A percentile compares a stretch with the other conserved stretches of the same genome.
These are phyloP conservation scores for Linnemannia exigua DNA, from an alignment of 192 early-diverging fungal genomes.

Conservation along the genomic window DNA sequence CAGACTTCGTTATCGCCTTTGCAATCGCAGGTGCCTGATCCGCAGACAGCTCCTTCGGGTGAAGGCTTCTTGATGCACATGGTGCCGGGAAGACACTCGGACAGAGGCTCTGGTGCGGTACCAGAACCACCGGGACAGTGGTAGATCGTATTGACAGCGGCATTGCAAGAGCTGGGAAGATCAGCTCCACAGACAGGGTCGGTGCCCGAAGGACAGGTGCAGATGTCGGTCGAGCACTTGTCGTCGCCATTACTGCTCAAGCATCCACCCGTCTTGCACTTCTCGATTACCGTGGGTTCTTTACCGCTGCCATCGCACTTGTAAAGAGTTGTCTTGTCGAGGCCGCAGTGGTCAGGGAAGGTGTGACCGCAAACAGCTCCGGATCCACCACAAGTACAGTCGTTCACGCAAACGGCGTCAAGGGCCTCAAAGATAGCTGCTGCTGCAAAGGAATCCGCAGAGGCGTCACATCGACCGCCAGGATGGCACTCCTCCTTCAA, in stretches of 20 bases:
- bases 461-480: not conserved
- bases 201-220: conserved; percentile 1
- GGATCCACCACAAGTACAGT: too few relatives aligned
- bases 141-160: not conserved
- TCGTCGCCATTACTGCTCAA: not conserved
- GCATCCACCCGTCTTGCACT: not conserved
- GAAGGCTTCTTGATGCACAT: conserved; percentile 1
- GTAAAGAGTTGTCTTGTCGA: not conserved
- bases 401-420: not conserved
- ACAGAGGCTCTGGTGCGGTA: not conserved
- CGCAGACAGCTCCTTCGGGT: conserved; percentile 4
- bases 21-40: conserved; percentile 9
- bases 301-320: not conserved
- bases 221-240: not conserved
- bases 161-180: not conserved
- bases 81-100: not conserved
- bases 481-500: not conserved
- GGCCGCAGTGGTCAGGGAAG: not conserved
- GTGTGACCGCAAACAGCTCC: not conserved
- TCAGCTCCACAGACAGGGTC: not conserved
- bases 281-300: too few relatives aligned
- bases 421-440: not conserved
- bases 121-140: conserved; percentile 2
- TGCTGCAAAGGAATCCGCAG: not conserved
- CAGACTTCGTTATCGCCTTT: not conserved